Evolutionary conservation across 192 early-diverging fungal genomes (phyloP).

Genomic region (Blastocladiella britannica): DNA sequence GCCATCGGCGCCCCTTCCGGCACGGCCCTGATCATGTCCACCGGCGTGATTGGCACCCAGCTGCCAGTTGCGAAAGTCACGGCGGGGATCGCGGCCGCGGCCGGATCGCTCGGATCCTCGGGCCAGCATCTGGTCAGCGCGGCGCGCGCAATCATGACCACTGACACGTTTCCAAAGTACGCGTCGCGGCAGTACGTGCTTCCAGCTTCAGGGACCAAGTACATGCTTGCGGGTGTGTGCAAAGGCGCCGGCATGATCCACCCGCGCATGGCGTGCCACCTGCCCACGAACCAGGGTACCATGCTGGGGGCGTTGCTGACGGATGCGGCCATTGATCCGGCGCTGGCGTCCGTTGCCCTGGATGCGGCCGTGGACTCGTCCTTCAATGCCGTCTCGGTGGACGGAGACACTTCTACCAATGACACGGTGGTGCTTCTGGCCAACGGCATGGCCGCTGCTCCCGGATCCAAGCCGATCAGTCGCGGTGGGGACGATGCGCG

Average conservation of each 20-base stretch:
- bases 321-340: slow-evolving; percentile 43
- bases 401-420: slow-evolving; percentile 94
- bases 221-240: slow-evolving; percentile 77
- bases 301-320: slow-evolving; percentile 72
- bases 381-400: slow-evolving; percentile 86
- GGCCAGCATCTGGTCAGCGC: slow-evolving; percentile 63
- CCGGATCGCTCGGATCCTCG: slow-evolving; percentile 16
- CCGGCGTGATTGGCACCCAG: slow-evolving; percentile 87
- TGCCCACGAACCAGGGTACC: slow-evolving; percentile 31
- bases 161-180: slow-evolving; percentile 92
- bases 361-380: slow-evolving; percentile 65
- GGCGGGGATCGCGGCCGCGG: slow-evolving; percentile 33
- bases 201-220: slow-evolving; percentile 22
- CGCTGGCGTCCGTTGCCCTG: slow-evolving; percentile 48
- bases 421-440: slow-evolving; percentile 79
- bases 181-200: slow-evolving; percentile 30
- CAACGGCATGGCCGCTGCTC: slow-evolving; percentile 39
- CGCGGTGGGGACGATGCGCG: slow-evolving; percentile 28
- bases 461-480: slow-evolving; percentile 17
- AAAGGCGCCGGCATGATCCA: slow-evolving; percentile 99
- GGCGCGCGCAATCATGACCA: slow-evolving; percentile 85
- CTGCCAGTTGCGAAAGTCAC: slow-evolving; percentile 65
- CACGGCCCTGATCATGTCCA: slow-evolving; percentile 69
- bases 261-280: slow-evolving; percentile 60
- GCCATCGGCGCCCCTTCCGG: slow-evolving; percentile 17